These are phyloP conservation scores for Lipomyces spencermartinsiae DNA, from an alignment of 805 yeast genomes.

Conservation along the genomic window DNA sequence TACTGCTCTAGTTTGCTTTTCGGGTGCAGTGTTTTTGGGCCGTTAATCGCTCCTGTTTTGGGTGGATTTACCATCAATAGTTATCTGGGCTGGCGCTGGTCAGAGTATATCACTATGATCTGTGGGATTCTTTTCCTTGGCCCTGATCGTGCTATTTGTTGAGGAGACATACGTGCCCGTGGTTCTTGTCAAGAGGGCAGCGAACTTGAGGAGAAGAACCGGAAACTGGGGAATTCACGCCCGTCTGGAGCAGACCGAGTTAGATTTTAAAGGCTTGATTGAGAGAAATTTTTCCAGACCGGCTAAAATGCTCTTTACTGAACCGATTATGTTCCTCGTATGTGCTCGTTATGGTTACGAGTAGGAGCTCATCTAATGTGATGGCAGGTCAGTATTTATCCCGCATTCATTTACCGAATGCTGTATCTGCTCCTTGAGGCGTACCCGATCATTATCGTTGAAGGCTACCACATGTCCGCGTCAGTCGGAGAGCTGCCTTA, in stretches of 20 bases:
- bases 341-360: neutral
- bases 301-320: conserved; percentile 65
- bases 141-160: conserved; percentile 52
- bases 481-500: conserved; percentile 82
- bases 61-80: conserved; percentile 71
- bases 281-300: conserved; percentile 74
- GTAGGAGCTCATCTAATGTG: neutral
- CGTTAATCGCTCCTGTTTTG: conserved; percentile 80
- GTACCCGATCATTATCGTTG: conserved; percentile 71
- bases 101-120: conserved; percentile 72
- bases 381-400: conserved; percentile 61
- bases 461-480: conserved; percentile 61
- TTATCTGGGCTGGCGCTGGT: conserved; percentile 84
- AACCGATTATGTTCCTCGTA: conserved; percentile 65
- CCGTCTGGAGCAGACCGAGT: conserved; percentile 68
- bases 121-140: conserved; percentile 55
- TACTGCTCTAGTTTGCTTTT: conserved; percentile 70
- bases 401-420: conserved; percentile 81
- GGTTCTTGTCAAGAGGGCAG: conserved; percentile 67
- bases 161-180: conserved; percentile 80
- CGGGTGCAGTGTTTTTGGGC: conserved; percentile 79
- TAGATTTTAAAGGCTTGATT: conserved; percentile 63
- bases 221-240: conserved; percentile 86
- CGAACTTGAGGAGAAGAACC: conserved; percentile 64
- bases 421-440: conserved; percentile 76